These are phyloP conservation scores for Ophiostoma angusticollis DNA, from an alignment of 2,329 filamentous ascomycete species.

Conservation along the genomic window DNA sequence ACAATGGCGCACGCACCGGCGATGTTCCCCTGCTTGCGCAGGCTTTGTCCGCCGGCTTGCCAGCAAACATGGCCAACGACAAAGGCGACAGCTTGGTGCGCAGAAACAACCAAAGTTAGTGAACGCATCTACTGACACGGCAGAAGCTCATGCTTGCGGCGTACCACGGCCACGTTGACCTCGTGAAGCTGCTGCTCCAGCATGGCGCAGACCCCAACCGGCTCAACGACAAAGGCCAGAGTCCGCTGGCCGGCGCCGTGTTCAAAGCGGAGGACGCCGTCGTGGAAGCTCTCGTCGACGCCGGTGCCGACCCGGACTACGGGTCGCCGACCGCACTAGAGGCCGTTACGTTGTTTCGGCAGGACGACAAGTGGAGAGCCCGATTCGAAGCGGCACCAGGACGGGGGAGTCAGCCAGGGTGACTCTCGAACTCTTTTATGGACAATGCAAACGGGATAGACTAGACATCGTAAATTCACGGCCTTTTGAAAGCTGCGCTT, in stretches of 20 bases:
- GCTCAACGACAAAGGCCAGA: slow-evolving; percentile 56
- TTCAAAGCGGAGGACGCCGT: slow-evolving; percentile 59
- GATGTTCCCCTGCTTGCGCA: slow-evolving; percentile 44
- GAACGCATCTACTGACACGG: neutral
- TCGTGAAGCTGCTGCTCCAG: slow-evolving; percentile 47
- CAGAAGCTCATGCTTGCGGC: slow-evolving; percentile 56
- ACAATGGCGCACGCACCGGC: slow-evolving; percentile 51
- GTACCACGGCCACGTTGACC: slow-evolving; percentile 52
- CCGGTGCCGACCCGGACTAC: slow-evolving; percentile 41
- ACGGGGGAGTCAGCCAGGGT: slow-evolving; percentile 24
- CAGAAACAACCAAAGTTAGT: neutral
- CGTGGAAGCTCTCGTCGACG: slow-evolving; percentile 40
- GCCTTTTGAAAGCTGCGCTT: too few relatives aligned
- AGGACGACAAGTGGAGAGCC: slow-evolving; percentile 35
- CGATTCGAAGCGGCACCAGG: slow-evolving; percentile 38
- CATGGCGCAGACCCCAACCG: slow-evolving; percentile 55
- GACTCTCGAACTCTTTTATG: neutral
- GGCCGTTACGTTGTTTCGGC: slow-evolving; percentile 39
- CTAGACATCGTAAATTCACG: too few relatives aligned
- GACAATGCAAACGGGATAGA: too few relatives aligned
- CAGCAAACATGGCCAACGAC: slow-evolving; percentile 57
- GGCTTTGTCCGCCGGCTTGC: slow-evolving; percentile 52
- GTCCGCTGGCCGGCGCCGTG: slow-evolving; percentile 56
- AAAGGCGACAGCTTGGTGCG: slow-evolving; percentile 58
- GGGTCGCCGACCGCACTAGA: slow-evolving; percentile 36